Percentiles rank a stretch among this genome's conserved stretches.
phyloP scores from a whole-genome alignment of 352 stramenopile species.

The Globisporangium perplexum region DNA sequence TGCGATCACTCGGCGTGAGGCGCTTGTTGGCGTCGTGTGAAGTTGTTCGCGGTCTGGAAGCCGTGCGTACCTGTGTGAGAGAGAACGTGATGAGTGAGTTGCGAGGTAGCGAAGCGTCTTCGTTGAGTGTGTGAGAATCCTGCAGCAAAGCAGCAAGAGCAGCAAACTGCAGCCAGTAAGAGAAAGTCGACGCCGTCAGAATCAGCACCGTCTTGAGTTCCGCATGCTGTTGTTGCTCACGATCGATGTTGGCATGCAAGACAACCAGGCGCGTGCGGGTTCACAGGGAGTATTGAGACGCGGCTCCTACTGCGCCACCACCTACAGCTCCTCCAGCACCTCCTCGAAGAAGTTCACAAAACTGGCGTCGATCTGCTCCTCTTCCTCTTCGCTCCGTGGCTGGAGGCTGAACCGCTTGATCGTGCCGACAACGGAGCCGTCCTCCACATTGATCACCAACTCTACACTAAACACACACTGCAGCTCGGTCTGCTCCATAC shows the following conservation, averaged over 20 bases:
- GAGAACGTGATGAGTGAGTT: too few species aligned
- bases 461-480: conserved; percentile 82
- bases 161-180: background rate
- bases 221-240: background rate
- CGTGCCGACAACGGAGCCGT: conserved; percentile 45
- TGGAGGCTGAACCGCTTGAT: conserved; percentile 73
- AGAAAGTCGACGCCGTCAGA: background rate
- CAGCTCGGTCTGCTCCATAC: conserved; percentile 34
- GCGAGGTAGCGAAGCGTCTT: background rate
- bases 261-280: background rate
- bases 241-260: background rate
- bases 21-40: background rate
- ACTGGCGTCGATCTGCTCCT: conserved; percentile 78
- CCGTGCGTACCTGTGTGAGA: background rate
- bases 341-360: conserved; percentile 85
- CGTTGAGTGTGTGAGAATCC: background rate
- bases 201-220: too few species aligned
- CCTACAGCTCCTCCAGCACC: conserved; percentile 61
- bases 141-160: background rate
- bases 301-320: background rate
- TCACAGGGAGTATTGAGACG: background rate
- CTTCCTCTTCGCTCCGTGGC: conserved; percentile 43
- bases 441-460: conserved; percentile 59
- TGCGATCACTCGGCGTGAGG: conserved; percentile 21
- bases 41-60: background rate